These are phyloP conservation scores for Diaporthe sp. DNA, from an alignment of 2,329 filamentous ascomycete genomes.

Conservation along the genomic window DNA sequence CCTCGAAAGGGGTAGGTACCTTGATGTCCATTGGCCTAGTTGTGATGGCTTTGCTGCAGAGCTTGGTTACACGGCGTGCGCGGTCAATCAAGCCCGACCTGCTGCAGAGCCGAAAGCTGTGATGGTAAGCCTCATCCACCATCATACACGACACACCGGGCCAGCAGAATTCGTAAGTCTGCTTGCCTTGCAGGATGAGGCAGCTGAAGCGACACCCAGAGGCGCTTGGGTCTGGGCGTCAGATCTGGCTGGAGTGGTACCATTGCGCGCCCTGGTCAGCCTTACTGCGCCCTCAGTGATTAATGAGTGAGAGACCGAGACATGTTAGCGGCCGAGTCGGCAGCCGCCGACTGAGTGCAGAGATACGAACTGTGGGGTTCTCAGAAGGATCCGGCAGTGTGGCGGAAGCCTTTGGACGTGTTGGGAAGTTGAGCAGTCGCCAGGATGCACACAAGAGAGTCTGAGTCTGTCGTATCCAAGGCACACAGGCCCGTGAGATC, in stretches of 20 bases:
- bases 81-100: slow-evolving; percentile 4
- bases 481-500: neutral
- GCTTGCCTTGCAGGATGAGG: neutral
- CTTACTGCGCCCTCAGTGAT: neutral
- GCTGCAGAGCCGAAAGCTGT: slow-evolving; percentile 11
- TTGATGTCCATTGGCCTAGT: slow-evolving; percentile 3
- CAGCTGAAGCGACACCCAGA: neutral
- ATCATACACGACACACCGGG: neutral
- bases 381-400: neutral
- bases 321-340: slow-evolving; percentile 26
- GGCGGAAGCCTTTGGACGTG: neutral
- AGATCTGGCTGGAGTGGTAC: neutral
- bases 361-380: neutral
- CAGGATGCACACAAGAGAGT: neutral
- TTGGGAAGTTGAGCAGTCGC: neutral
- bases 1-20: slow-evolving; percentile 10
- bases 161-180: neutral
- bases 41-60: slow-evolving; percentile 1
- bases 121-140: slow-evolving; percentile 24
- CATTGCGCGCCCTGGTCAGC: slow-evolving; percentile 22
- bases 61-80: slow-evolving; percentile 24
- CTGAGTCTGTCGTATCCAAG: neutral
- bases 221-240: neutral
- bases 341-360: neutral
- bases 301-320: slow-evolving; percentile 11